Conservation (phyloP, 1,284 basidiomycete genomes). For the Schizophyllum commune region DNA sequence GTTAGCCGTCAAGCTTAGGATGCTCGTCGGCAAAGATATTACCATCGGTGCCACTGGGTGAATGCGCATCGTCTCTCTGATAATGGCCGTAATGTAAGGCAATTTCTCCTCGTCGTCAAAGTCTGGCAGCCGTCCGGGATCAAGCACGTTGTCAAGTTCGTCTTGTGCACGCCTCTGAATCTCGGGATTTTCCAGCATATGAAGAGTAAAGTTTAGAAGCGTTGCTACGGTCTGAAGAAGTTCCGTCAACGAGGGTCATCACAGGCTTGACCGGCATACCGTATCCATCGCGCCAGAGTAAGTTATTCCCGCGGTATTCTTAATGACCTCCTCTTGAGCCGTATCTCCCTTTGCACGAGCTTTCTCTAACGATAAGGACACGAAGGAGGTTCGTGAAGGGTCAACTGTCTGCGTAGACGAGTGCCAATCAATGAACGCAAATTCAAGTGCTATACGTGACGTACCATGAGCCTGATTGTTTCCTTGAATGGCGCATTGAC, state of each 20-base stretch:
- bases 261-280: not conserved
- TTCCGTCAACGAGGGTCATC: no score
- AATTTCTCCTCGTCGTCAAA: slow-evolving; percentile 26
- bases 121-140: slow-evolving; percentile 33
- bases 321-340: not conserved
- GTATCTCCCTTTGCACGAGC: not conserved
- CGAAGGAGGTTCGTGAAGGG: not conserved
- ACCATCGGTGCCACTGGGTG: not conserved
- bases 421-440: not conserved
- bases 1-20: not conserved
- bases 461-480: slow-evolving; percentile 47
- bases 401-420: not conserved
- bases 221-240: slow-evolving; percentile 17
- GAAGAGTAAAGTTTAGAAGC: slow-evolving; percentile 30
- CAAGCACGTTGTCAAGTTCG: slow-evolving; percentile 36
- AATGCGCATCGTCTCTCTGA: slow-evolving; percentile 3
- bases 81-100: slow-evolving; percentile 4
- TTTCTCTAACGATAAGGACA: not conserved
- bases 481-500: slow-evolving; percentile 55
- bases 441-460: slow-evolving; percentile 9
- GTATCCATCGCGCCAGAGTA: slow-evolving; percentile 8
- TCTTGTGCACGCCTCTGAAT: slow-evolving; percentile 34
- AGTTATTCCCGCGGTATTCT: slow-evolving; percentile 1
- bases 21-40: not conserved
- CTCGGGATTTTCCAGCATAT: slow-evolving; percentile 29